Conservation (phyloP, 192 early-diverging fungal genomes). For the Dimargaris verticillata region DNA sequence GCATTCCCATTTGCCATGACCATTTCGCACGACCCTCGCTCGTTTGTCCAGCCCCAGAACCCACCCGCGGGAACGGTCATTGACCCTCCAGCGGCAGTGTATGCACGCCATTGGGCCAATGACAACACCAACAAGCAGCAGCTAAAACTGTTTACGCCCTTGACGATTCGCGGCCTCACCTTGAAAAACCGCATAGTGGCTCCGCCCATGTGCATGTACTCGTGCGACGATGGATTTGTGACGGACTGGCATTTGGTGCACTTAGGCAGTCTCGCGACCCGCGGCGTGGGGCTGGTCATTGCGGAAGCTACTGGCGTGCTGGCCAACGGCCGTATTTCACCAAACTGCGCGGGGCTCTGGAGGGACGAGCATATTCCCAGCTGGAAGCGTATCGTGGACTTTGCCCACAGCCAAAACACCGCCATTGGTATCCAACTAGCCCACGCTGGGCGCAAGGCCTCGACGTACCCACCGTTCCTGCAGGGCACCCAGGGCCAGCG, state of each 20-base stretch:
- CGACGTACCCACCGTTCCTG: constrained; percentile 18
- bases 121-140: constrained; percentile 16
- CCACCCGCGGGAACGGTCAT: constrained; percentile 5
- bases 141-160: constrained; percentile 45
- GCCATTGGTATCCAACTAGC: constrained; percentile 59
- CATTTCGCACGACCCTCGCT: too few species aligned
- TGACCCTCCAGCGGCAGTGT: background rate
- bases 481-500: constrained; percentile 12
- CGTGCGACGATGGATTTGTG: constrained; percentile 40
- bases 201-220: constrained; percentile 77
- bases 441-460: constrained; percentile 69
- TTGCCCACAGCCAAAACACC: constrained; percentile 41
- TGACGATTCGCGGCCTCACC: constrained; percentile 42
- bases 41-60: background rate
- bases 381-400: constrained; percentile 32
- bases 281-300: constrained; percentile 64
- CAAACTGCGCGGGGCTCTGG: constrained; percentile 67
- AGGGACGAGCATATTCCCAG: constrained; percentile 55
- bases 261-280: constrained; percentile 49
- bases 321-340: constrained; percentile 62
- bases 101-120: background rate
- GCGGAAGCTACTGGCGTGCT: constrained; percentile 61
- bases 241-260: constrained; percentile 50
- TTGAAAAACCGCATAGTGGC: constrained; percentile 63
- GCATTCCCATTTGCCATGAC: too few species aligned